Conservation (phyloP, 1,284 basidiomycete species). For the Heterobasidion occidentale region DNA sequence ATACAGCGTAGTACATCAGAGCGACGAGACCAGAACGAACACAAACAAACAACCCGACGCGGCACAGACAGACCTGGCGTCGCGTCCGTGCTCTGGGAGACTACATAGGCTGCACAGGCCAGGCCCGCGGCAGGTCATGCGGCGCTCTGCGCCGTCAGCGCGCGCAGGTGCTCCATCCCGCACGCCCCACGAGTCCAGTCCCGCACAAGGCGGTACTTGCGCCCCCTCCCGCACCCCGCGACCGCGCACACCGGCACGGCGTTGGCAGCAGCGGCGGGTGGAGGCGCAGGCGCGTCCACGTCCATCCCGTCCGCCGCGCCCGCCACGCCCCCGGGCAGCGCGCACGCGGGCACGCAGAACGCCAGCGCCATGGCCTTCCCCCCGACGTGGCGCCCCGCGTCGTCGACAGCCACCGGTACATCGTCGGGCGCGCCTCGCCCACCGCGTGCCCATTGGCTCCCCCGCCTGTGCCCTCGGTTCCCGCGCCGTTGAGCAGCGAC, state of each 20-base stretch:
- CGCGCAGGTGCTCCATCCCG: slow-evolving; percentile 39
- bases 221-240: slow-evolving; percentile 31
- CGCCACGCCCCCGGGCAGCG: slow-evolving; percentile 17
- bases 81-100: too few relatives aligned
- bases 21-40: too few relatives aligned
- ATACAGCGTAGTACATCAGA: too few relatives aligned
- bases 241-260: slow-evolving; percentile 32
- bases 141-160: neutral
- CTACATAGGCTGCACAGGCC: too few relatives aligned
- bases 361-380: slow-evolving; percentile 29
- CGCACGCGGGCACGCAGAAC: slow-evolving; percentile 44
- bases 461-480: neutral
- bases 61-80: too few relatives aligned
- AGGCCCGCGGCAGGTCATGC: too few relatives aligned
- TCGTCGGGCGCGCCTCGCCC: neutral
- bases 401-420: neutral
- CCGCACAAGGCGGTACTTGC: slow-evolving; percentile 46
- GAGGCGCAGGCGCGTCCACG: slow-evolving; percentile 11
- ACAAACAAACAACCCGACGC: too few relatives aligned
- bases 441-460: neutral
- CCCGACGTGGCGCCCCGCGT: neutral
- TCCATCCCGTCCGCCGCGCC: slow-evolving; percentile 11
- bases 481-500: slow-evolving; percentile 23
- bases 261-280: slow-evolving; percentile 13
- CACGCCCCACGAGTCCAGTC: slow-evolving; percentile 47